Evolutionary conservation across 345 rosid genomes (phyloP).

Genomic region (Nasturtium officinale): DNA sequence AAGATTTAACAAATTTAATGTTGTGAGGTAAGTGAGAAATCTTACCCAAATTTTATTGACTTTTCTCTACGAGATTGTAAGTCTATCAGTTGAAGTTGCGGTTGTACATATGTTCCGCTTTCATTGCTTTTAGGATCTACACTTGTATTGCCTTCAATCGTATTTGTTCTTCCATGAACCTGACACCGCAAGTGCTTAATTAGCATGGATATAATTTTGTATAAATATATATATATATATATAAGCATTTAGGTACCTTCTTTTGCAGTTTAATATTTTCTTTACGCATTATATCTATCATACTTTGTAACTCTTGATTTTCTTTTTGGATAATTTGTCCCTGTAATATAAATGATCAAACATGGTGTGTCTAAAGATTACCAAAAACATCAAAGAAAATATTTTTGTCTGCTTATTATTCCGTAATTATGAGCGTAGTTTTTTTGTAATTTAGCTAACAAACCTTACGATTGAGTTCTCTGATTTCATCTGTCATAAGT

Average conservation of each 20-base stretch:
- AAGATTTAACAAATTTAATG: not conserved
- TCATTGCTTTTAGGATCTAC: slow-evolving; percentile 17
- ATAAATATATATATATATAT: not conserved
- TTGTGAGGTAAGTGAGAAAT: not conserved
- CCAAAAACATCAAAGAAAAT: not conserved
- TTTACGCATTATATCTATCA: slow-evolving; percentile 49
- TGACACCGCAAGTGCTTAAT: slow-evolving; percentile 7
- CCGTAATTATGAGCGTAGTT: not conserved
- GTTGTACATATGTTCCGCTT: slow-evolving; percentile 1
- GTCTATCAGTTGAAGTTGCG: slow-evolving; percentile 28
- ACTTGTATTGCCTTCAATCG: slow-evolving; percentile 27
- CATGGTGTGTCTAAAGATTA: not conserved
- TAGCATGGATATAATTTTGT: not conserved
- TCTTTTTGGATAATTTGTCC: slow-evolving; percentile 64
- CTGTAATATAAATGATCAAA: slow-evolving; percentile 44
- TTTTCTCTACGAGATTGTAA: slow-evolving; percentile 31
- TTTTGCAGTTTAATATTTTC: slow-evolving; percentile 61
- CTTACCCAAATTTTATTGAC: slow-evolving; percentile 38
- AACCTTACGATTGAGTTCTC: slow-evolving; percentile 70
- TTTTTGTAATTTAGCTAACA: not conserved
- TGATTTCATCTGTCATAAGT: slow-evolving; percentile 60
- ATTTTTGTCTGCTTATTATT: not conserved
- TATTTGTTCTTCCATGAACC: slow-evolving; percentile 25
- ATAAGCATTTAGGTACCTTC: slow-evolving; percentile 23
- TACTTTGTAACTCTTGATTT: slow-evolving; percentile 56